These are phyloP conservation scores for Fusarium acutatum DNA, from an alignment of 2,329 filamentous ascomycete genomes.

Conservation along the genomic window DNA sequence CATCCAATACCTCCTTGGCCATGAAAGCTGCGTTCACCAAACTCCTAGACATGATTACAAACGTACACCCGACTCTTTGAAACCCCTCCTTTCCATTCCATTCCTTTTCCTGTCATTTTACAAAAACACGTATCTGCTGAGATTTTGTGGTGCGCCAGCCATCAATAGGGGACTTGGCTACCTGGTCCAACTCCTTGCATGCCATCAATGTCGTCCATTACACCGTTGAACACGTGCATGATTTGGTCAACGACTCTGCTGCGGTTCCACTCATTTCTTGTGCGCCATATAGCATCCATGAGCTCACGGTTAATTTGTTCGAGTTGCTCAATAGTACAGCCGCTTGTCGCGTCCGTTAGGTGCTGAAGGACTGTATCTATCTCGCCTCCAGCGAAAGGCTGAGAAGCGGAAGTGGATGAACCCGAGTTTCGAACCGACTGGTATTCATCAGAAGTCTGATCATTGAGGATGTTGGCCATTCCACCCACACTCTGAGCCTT, in stretches of 20 bases:
- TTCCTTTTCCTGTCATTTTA: conserved; percentile 17
- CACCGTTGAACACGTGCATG: conserved; percentile 77
- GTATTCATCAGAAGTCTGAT: conserved; percentile 48
- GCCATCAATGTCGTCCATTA: conserved; percentile 72
- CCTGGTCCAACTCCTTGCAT: conserved; percentile 55
- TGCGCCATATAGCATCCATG: conserved; percentile 90
- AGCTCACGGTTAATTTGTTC: conserved; percentile 91
- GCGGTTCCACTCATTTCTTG: conserved; percentile 83
- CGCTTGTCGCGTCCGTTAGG: conserved; percentile 73
- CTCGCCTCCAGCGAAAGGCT: conserved; percentile 58
- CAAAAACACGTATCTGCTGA: neutral
- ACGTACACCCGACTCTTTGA: conserved; percentile 32
- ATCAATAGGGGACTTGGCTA: conserved; percentile 50
- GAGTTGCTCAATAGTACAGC: conserved; percentile 89
- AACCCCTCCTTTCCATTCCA: neutral
- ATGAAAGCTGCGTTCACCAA: conserved; percentile 24
- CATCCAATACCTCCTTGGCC: conserved; percentile 34
- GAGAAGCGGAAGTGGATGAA: conserved; percentile 55
- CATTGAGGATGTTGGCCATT: conserved; percentile 52
- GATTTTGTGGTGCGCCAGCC: neutral
- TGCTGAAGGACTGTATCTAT: conserved; percentile 68
- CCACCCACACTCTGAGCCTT: conserved; percentile 43
- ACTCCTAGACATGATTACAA: conserved; percentile 35
- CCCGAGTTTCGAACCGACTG: conserved; percentile 44
- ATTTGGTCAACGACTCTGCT: conserved; percentile 73